Base-by-base conservation (phyloP, 768 basidiomycete genomes). In the Mycena floridula region DNA sequence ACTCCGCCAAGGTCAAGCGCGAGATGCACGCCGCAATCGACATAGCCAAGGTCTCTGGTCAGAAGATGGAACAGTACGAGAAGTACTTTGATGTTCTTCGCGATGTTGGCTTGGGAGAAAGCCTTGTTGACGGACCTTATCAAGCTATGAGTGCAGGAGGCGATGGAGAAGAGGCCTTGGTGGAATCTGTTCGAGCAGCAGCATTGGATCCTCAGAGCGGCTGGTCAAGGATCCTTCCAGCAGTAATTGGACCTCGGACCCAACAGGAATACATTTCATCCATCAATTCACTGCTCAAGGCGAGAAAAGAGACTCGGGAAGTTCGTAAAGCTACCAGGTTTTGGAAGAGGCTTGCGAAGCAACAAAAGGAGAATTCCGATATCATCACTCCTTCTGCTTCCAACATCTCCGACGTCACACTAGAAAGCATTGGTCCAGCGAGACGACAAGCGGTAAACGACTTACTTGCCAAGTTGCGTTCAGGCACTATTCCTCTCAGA, bases 231-330 rank as follows among this genome's bases (percentile, higher is more conserved):
- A 47, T 64, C 44, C 56, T 50, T 15, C 62, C 59, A 18, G 39
- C 56, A 21, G 20, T 57, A 43, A 48, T 43, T 26, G 43, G 50
- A 20, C 49, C 51, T 25, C 59, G 59, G 26, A 63, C 57, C n/a
- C 51, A 55, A 7, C 59, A 61, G 23, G 64, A 64, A 24, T 64
- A 67, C 44, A 55, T 53, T 22, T 62, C 65, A 3, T 66, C 64
- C 7, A 53, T 67, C 30, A 58, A 58, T 32, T 32, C 60, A 50
- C 56, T 59, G 13, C 46, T 63, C 39, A 61, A 54, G 36, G 45
- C 54, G 40, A 56, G 63, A 35, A 60, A 52, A 41, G 59, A 66
- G 36, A 51, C 61, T 28, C 56, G 55, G 18, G 46, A 50, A 15
- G 52, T 55, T 42, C 61, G 56, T 54, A 67, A 66, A 37, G 50